Evolutionary conservation across 257 asterid genomes (phyloP).

Genomic region (Capsicum rhomboideum): DNA sequence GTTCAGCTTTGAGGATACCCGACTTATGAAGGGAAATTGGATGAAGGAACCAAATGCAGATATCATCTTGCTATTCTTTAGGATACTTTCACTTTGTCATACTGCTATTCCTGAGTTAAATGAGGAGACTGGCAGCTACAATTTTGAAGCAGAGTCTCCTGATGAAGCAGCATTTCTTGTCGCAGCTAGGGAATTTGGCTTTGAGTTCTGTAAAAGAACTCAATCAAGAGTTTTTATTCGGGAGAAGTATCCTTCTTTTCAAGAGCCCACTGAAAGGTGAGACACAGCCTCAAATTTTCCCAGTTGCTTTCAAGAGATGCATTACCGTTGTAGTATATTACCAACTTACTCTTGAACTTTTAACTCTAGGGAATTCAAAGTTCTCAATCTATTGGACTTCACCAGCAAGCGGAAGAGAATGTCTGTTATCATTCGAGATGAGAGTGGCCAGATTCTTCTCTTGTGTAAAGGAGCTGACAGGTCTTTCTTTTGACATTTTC

Average conservation of each 20-base stretch:
- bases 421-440: constrained; percentile 81
- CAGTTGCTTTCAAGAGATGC: not conserved
- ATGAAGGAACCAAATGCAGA: constrained; percentile 55
- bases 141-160: constrained; percentile 92
- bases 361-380: constrained; percentile 71
- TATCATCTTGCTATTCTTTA: constrained; percentile 56
- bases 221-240: constrained; percentile 59
- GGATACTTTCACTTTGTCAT: constrained; percentile 82
- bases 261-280: constrained; percentile 72
- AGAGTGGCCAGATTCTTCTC: constrained; percentile 65
- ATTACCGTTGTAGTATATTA: not conserved
- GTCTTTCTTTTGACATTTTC: constrained; percentile 25
- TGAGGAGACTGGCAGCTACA: constrained; percentile 56
- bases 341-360: not conserved
- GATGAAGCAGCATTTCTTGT: constrained; percentile 90
- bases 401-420: constrained; percentile 97
- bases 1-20: constrained; percentile 80
- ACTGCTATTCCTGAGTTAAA: constrained; percentile 88
- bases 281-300: not conserved
- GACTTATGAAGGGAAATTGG: constrained; percentile 85
- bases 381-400: constrained; percentile 84
- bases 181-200: constrained; percentile 96
- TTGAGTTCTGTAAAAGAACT: constrained; percentile 85
- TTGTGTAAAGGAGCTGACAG: constrained; percentile 98
- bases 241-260: constrained; percentile 63